Conservation (phyloP, 2,329 filamentous ascomycete genomes). For the Zymoseptoria tritici region DNA sequence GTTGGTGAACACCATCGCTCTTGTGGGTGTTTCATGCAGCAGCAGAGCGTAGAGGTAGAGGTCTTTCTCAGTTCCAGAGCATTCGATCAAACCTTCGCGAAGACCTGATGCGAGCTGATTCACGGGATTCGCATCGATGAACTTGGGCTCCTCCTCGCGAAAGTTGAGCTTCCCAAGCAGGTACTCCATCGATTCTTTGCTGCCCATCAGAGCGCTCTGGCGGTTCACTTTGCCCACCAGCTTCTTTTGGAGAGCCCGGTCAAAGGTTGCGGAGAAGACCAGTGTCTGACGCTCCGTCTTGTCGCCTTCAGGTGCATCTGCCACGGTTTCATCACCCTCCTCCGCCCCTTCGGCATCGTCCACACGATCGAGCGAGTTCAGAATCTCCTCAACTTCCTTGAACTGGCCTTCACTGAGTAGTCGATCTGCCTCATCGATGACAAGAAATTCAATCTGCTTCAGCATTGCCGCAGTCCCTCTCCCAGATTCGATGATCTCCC, state of each 20-base stretch:
- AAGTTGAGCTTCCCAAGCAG: conserved; percentile 86
- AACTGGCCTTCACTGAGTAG: conserved; percentile 89
- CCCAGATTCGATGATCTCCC: conserved; percentile 82
- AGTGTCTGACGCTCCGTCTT: conserved; percentile 62
- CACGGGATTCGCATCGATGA: conserved; percentile 83
- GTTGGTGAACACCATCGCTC: conserved; percentile 89
- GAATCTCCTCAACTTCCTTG: conserved; percentile 84
- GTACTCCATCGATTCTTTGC: conserved; percentile 66
- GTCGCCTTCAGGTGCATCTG: background rate
- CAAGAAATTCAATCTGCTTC: conserved; percentile 68
- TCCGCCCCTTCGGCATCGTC: conserved; percentile 39
- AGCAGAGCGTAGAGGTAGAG: conserved; percentile 86
- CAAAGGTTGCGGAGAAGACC: conserved; percentile 94
- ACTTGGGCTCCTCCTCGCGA: conserved; percentile 72
- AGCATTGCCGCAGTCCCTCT: conserved; percentile 62
- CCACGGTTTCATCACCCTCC: conserved; percentile 16
- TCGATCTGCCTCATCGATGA: conserved; percentile 90
- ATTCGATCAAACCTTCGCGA: conserved; percentile 86
- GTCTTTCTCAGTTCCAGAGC: conserved; percentile 91
- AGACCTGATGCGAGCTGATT: conserved; percentile 81
- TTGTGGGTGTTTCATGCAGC: conserved; percentile 69
- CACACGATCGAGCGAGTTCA: conserved; percentile 67
- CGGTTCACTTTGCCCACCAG: conserved; percentile 67
- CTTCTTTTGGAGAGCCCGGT: conserved; percentile 85
- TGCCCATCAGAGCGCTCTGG: conserved; percentile 55